Base-by-base conservation (phyloP, 2,329 filamentous ascomycete genomes). In the Drechmeria coniospora region DNA sequence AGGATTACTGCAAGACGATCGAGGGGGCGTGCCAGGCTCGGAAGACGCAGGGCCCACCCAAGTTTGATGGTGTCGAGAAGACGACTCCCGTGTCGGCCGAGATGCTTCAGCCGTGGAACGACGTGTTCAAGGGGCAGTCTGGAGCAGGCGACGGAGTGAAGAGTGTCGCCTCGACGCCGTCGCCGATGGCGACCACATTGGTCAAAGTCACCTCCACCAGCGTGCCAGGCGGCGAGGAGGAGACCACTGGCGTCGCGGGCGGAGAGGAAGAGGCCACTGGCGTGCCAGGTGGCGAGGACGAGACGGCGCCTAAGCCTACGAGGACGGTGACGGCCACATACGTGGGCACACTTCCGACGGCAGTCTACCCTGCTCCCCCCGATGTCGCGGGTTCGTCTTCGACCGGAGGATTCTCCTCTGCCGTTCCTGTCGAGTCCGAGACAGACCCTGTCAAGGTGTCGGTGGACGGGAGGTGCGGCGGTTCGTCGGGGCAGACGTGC, bases 1-100 rank as follows among this genome's bases (percentile, higher is more conserved):
- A 71, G 42, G 44, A 50, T 9, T 76, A 75, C 53, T 83, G 79
- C 53, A 47, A 49, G 20, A 47, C 36, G 3, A 54, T 69, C 28
- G 51, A 61, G 39, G 38, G 44, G 6, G 49, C 43, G 4, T 72
- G 68, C 39, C 36, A 45, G n/a, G 42, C 44, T 1, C 46, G 52
- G 1, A 35, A 56, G 31, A 65, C 56, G 29, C 43, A 44, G 5
- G 69, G 68, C 0, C 68, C 68, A 19, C 61, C 63, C 5, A 43
- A 56, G 15, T 50, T 56, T 32, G 42, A 44, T 18, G 51, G 60
- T 17, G 37, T 46, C 32, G 47, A 51, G 37, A 37, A 42, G 23
- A 43, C 44, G 27, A 47, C 44, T 4, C 28, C 38, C 5, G 32
- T 44, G 12, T 49, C 54, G 1, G 51, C 49, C 4, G 32, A 41